Evolutionary conservation across 179 eudicot genomes (phyloP), one percentile per base, ranked within the genome.

Genomic region (Pouteria campechiana): DNA sequence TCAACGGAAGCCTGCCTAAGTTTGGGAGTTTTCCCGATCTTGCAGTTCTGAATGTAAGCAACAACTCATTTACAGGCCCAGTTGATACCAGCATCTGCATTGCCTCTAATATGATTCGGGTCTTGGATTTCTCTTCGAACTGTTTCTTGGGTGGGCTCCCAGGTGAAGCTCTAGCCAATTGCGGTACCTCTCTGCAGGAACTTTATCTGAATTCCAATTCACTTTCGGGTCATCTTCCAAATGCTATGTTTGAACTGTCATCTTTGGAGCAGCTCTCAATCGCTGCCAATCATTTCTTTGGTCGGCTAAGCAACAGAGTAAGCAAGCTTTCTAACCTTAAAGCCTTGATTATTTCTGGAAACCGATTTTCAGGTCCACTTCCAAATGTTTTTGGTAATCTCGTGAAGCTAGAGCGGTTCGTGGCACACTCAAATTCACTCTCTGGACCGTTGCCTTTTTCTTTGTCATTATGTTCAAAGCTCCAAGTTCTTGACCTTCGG

Each of bases 51-150:
- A 88, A 88, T 32, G 44, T 76, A 40, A 88, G 95, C 67, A 72
- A 69, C 66, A 88, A 88, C 57, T 63, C 59, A 3, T 69, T 84
- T 42, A 11, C 61, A n/a, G 97, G 97, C 32, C 58, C 51, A 32
- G 40, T 84, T 9, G 25, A 53, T 52, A 58, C 78, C 8, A 42
- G 57, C 32, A 51, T 72, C 54, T 89, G 95, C 66, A 59, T 55
- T 35, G 59, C 55, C 32, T 65, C 88, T 3, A 37, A 33, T 22
- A 73, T 59, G 44, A 69, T 78, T 32, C 72, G 32, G 44, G 32
- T 69, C 64, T 73, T 89, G 17, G 97, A 89, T 66, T 21, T 89
- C 29, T 84, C 97, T 4, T 40, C 55, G 69, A 89, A 89, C 46
- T 52, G 40, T 32, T 58, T 89, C 22, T 50, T 72, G 10, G 97